Conservation (phyloP, 768 basidiomycete genomes). For the Suillus subaureus region DNA sequence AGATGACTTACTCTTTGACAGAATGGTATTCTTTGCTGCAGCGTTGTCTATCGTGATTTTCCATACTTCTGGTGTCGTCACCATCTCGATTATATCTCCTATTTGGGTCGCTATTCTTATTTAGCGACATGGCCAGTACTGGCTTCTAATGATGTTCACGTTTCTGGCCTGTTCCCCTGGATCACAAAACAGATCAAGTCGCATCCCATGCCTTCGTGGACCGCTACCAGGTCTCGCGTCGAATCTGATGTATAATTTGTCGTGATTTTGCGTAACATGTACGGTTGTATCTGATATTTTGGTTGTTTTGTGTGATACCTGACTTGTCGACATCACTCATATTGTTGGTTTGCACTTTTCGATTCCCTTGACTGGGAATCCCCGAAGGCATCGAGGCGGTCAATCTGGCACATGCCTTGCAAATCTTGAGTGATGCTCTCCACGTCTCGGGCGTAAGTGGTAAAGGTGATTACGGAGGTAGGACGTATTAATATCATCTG, state of each 20-base stretch:
- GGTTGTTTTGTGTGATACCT: background rate
- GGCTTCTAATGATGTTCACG: background rate
- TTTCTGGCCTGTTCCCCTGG: background rate
- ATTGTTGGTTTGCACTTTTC: background rate
- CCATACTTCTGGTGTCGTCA: background rate
- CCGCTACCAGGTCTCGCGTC: background rate
- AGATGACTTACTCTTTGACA: background rate
- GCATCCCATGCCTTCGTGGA: background rate
- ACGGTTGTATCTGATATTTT: background rate
- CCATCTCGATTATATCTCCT: constrained; percentile 6
- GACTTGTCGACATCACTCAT: background rate
- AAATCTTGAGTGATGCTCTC: background rate
- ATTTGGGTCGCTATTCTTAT: constrained; percentile 6
- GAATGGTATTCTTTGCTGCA: constrained; percentile 12
- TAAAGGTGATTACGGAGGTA: background rate
- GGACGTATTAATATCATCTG: background rate
- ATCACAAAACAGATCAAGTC: background rate
- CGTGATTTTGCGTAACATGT: background rate
- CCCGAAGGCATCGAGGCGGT: background rate
- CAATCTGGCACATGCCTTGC: background rate
- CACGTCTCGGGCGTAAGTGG: background rate
- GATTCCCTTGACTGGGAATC: background rate
- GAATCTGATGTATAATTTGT: background rate
- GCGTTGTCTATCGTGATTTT: constrained; percentile 11
- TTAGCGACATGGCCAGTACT: constrained; percentile 31